phyloP scores from a whole-genome alignment of 2,329 filamentous ascomycete genomes.

The Mycosphaerella sp. region DNA sequence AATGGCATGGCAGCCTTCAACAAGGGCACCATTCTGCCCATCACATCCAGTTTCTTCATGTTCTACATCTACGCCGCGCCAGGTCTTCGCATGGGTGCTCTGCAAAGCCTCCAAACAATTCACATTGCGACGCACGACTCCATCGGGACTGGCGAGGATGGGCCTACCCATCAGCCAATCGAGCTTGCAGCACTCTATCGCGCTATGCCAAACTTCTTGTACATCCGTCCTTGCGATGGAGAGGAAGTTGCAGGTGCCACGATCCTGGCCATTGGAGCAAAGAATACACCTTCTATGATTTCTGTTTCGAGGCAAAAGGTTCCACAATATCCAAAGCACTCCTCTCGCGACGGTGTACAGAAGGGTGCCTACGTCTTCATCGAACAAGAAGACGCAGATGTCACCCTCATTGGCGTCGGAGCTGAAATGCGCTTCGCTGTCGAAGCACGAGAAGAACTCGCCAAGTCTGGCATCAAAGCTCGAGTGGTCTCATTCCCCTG shows the following conservation, averaged over 20 bases:
- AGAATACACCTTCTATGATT: conserved; percentile 40
- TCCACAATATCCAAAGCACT: conserved; percentile 36
- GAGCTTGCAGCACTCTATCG: conserved; percentile 35
- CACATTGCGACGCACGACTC: conserved; percentile 38
- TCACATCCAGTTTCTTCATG: conserved; percentile 38
- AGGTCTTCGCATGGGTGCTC: conserved; percentile 36
- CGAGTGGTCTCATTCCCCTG: conserved; percentile 49
- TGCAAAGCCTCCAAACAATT: conserved; percentile 35
- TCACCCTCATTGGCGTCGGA: conserved; percentile 48
- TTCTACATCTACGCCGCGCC: conserved; percentile 39
- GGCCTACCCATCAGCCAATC: conserved; percentile 37
- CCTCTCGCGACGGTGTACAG: conserved; percentile 36
- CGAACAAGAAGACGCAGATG: conserved; percentile 35
- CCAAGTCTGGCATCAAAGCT: conserved; percentile 37
- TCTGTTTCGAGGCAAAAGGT: conserved; percentile 41
- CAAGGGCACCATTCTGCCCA: conserved; percentile 34
- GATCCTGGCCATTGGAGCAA: conserved; percentile 38
- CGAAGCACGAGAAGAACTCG: conserved; percentile 35
- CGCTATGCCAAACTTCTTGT: conserved; percentile 37
- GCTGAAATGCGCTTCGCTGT: conserved; percentile 47
- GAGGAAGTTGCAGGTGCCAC: conserved; percentile 40
- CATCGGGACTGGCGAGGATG: conserved; percentile 36
- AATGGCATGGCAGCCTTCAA: conserved; percentile 37
- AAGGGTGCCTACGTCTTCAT: conserved; percentile 41
- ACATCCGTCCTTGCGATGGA: conserved; percentile 35